phyloP scores from a whole-genome alignment of 495 filamentous ascomycete genomes.

The Lasiosphaeria miniovina region DNA sequence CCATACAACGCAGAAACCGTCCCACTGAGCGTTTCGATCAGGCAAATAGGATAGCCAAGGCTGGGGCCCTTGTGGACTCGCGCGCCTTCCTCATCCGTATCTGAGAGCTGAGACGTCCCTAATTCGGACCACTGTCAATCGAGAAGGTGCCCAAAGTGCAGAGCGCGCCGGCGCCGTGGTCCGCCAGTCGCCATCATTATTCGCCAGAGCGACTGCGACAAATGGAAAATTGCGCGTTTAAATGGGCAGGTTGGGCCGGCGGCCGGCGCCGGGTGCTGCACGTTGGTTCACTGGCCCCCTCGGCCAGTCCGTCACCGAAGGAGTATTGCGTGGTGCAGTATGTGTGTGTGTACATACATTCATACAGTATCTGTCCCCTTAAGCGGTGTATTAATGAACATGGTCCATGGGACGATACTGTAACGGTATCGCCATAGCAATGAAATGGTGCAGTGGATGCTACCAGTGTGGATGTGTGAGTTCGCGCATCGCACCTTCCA shows the following conservation, averaged over 20 bases:
- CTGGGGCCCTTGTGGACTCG: background rate
- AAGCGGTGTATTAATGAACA: too few species aligned
- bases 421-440: too few species aligned
- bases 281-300: background rate
- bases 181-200: background rate
- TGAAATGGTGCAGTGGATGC: too few species aligned
- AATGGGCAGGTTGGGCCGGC: background rate
- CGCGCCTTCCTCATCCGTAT: background rate
- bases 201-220: background rate
- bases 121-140: background rate
- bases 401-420: too few species aligned
- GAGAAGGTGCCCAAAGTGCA: background rate
- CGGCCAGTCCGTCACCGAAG: too few species aligned
- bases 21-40: constrained; percentile 11
- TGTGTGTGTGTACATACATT: too few species aligned
- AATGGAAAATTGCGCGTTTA: background rate
- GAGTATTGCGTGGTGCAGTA: too few species aligned
- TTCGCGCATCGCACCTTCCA: too few species aligned
- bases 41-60: background rate
- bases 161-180: background rate
- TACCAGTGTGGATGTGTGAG: too few species aligned
- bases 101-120: background rate
- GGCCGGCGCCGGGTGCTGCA: too few species aligned
- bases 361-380: too few species aligned
- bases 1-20: constrained; percentile 6